phyloP scores from a whole-genome alignment of 345 rosid genomes.

The Sisymbrium altissimum region DNA sequence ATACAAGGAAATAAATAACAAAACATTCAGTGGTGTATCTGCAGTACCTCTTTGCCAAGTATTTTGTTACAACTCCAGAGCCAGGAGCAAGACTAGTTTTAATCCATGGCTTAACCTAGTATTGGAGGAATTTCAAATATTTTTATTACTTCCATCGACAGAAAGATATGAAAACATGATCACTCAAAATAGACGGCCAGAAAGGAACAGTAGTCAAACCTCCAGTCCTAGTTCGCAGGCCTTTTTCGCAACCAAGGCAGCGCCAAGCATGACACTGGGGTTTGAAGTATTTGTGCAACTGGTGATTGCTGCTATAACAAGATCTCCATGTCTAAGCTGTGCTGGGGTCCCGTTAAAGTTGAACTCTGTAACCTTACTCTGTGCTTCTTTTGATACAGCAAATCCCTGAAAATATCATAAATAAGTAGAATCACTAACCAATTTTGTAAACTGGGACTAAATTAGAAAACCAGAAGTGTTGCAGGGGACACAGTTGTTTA shows the following conservation, averaged over 20 bases:
- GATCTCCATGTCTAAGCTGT: slow-evolving; percentile 78
- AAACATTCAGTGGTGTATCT: slow-evolving; percentile 12
- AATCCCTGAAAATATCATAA: slow-evolving; percentile 52
- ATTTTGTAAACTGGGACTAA: background rate
- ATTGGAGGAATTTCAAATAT: background rate
- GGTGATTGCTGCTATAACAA: slow-evolving; percentile 93
- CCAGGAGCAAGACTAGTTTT: slow-evolving; percentile 97
- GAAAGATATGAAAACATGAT: background rate
- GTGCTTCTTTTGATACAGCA: slow-evolving; percentile 78
- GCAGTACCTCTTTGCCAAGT: slow-evolving; percentile 66
- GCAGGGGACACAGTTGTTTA: background rate
- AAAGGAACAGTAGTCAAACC: slow-evolving; percentile 43
- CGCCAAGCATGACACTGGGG: slow-evolving; percentile 97
- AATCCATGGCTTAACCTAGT: slow-evolving; percentile 84
- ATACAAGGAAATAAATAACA: background rate
- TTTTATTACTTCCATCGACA: background rate
- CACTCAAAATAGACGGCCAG: background rate
- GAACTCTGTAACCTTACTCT: slow-evolving; percentile 65
- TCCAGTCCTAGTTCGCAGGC: slow-evolving; percentile 86
- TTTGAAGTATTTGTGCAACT: slow-evolving; percentile 98
- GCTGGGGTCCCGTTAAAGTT: slow-evolving; percentile 61
- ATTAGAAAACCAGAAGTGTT: background rate
- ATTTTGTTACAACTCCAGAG: slow-evolving; percentile 93
- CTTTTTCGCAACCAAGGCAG: slow-evolving; percentile 91
- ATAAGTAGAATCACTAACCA: background rate